Base-by-base conservation (phyloP, 1,284 basidiomycete species). In the Amylostereum areolatum region DNA sequence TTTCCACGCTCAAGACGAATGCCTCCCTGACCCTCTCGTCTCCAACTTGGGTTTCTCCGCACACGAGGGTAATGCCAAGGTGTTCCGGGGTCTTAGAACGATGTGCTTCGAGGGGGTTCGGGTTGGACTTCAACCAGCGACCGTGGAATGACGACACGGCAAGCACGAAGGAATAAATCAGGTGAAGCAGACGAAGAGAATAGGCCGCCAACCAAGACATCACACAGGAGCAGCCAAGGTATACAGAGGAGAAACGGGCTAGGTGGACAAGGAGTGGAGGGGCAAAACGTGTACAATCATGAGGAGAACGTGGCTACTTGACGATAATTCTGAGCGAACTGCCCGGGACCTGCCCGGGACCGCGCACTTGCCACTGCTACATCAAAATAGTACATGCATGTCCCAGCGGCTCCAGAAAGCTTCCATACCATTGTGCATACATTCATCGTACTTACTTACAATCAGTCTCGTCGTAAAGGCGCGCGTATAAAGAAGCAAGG, bases 31-130 rank as follows among this genome's bases (percentile, higher is more conserved):
- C 62, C 32, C 74, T 61, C 9, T 56, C 44, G 53, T 66, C 53
- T 9, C 46, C 43, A 36, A 36, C 41, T 53, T 60, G 48, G 36
- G 62, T 53, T 50, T 63, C 50, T 47, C 76, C 66, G 10, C 72
- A 61, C 11, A 76, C 72, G 44, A 90, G 72, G 46, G 83, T 64
- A 36, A 89, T 57, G 31, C 82, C 83, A 31, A 90, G 68, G 57
- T 89, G 85, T 48, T 66, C 67, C 1, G 87, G 87, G 41, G 75
- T 57, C 57, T 81, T 77, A 53, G 62, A 72, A 35, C 85, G 80
- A 41, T 62, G 53, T 18, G 75, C 68, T 36, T 59, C 59, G 18
- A 87, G 69, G 47, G 77, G 68, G 47, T 65, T 67, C 10, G 83
- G 81, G 34, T 59, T 54, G 43, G 33, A 36, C 31, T 62, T 57